Base-by-base conservation (phyloP, 352 stramenopile genomes). In the Pythium vanterpoolii region DNA sequence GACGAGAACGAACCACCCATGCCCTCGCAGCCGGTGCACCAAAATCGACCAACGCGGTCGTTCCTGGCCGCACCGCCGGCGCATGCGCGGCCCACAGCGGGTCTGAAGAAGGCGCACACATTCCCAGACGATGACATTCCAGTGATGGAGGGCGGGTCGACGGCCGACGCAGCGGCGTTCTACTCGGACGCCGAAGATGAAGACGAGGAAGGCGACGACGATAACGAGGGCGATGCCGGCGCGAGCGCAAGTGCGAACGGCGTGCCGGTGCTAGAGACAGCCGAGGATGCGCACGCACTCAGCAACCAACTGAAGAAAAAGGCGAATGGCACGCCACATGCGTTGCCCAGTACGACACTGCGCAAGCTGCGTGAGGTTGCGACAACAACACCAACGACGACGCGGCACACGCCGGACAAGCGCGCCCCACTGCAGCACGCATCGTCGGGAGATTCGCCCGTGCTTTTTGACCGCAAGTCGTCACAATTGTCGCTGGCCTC, bases 221-320 rank as follows among this genome's bases (percentile, higher is more conserved):
- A 66, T 2, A 48, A 60, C 4, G 62, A 67, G 3, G 73, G 80
- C 8, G 69, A 70, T 3, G 68, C 60, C 9, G 60, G 64, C 6
- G 73, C 53, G 27, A 73, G 62, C 27, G 57, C 71, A 18, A 81
- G 76, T 43, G 69, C 77, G 50, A 55, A 64, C 1, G 72, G 76
- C 19, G 79, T 90, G 27, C 74, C 83, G 0, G 83, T 92, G 49
- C 50, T 92, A 34, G 76, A 92, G 68, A 87, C 74, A 5, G 71
- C 69, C 5, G 82, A 89, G 52, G 82, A 91, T 46, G 64, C 62
- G 67, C n/a, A 53, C 55, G 49, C 69, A 69, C 33, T 26, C 21
- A 21, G 34, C 18, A 26, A 62, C 73, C 24, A 48, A 56, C 48
- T 69, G 56, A 40, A 23, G 10, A 56, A 44, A 38, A 84, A 45